Conservation (phyloP, 768 basidiomycete species). For the Tulasnella sp. region DNA sequence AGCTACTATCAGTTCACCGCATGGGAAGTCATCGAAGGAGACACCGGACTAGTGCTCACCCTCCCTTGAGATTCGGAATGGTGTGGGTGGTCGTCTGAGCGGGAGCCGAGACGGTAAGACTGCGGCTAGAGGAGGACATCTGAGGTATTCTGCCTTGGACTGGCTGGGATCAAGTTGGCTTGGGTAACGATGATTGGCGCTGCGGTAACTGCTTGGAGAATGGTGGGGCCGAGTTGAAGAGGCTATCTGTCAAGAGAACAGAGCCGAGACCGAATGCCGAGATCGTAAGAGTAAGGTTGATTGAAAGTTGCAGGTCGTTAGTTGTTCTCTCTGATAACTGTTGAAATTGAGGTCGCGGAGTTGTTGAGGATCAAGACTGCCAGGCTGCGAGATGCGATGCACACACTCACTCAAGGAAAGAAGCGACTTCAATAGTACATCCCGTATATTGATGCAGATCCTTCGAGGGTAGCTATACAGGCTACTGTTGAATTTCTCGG, state of each 20-base stretch:
- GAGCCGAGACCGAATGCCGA: neutral
- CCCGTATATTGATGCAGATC: neutral
- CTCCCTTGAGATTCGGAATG: conserved; percentile 9
- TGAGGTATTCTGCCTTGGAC: neutral
- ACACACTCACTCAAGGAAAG: neutral
- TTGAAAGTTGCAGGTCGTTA: neutral
- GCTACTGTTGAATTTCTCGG: neutral
- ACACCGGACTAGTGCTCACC: neutral
- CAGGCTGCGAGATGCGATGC: neutral
- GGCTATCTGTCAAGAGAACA: neutral
- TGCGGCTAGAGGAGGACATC: neutral
- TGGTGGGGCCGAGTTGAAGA: neutral
- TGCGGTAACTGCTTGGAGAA: neutral
- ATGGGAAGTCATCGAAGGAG: neutral
- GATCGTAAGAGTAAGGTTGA: neutral
- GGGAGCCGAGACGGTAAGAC: neutral
- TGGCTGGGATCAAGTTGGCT: neutral
- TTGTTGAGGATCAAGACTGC: neutral
- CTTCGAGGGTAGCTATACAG: neutral
- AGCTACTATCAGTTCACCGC: neutral
- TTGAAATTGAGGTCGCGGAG: neutral
- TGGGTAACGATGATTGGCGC: neutral
- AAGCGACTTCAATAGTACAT: neutral
- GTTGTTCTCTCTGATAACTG: neutral
- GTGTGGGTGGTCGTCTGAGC: neutral